Evolutionary conservation across 305 asterid genomes (phyloP).

Genomic region (Andrographis paniculata): DNA sequence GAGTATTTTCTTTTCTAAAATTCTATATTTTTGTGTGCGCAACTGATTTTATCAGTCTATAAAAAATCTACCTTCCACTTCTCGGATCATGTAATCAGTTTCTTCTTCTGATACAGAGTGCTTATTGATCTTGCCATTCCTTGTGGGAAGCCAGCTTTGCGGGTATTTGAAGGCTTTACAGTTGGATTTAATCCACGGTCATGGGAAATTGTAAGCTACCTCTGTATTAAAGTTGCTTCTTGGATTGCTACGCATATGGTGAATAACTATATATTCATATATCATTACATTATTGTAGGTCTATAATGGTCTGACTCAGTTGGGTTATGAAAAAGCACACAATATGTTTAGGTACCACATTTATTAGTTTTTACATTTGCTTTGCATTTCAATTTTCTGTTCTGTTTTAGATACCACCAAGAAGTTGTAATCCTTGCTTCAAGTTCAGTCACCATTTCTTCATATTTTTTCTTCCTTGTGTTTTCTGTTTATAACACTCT

Average conservation of each 20-base stretch:
- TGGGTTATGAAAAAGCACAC: constrained; percentile 77
- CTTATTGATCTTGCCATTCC: constrained; percentile 87
- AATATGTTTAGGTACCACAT: constrained; percentile 57
- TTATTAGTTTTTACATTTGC: constrained; percentile 4
- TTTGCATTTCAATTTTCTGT: neutral
- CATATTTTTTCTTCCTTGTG: too few relatives aligned
- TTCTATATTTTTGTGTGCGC: too few relatives aligned
- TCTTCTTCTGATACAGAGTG: constrained; percentile 42
- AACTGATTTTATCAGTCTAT: too few relatives aligned
- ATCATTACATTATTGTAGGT: constrained; percentile 41
- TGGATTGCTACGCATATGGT: constrained; percentile 15
- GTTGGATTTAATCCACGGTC: constrained; percentile 93
- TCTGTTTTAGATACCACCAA: neutral
- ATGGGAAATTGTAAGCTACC: constrained; percentile 73
- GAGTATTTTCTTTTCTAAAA: too few relatives aligned
- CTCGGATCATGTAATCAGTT: constrained; percentile 19
- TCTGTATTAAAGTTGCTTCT: constrained; percentile 16
- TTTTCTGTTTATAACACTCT: too few relatives aligned
- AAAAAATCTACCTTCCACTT: constrained; percentile 5
- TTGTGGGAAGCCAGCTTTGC: constrained; percentile 64
- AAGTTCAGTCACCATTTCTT: neutral
- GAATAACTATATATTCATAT: constrained; percentile 9
- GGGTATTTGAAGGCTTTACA: constrained; percentile 90
- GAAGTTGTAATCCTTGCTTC: neutral
- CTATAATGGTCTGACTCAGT: constrained; percentile 84